Conservation (phyloP, 495 filamentous ascomycete species). For the Endocarpon pusillum region DNA sequence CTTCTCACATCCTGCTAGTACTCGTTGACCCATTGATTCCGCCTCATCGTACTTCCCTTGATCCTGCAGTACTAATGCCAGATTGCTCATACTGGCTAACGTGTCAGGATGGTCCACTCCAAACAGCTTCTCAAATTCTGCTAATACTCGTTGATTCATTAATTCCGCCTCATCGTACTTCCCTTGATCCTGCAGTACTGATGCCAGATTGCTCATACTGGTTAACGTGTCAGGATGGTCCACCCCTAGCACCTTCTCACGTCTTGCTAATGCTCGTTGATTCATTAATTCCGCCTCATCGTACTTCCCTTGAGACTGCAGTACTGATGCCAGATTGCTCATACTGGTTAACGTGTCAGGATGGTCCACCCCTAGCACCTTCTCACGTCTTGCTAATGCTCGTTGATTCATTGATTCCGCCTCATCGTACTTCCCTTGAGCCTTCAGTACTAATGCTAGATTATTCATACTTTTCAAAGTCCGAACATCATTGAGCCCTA, state of each 20-base stretch:
- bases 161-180: slow-evolving; percentile 20
- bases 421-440: slow-evolving; percentile 15
- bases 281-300: slow-evolving; percentile 8
- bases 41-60: slow-evolving; percentile 21
- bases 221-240: slow-evolving; percentile 11
- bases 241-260: slow-evolving; percentile 11
- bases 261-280: slow-evolving; percentile 3
- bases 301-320: slow-evolving; percentile 4
- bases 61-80: slow-evolving; percentile 7
- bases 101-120: slow-evolving; percentile 24
- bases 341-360: slow-evolving; percentile 1
- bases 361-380: slow-evolving; percentile 21
- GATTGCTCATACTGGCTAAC: slow-evolving; percentile 19
- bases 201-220: slow-evolving; percentile 15
- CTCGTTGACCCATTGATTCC: slow-evolving; percentile 10
- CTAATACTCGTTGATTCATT: slow-evolving; percentile 8
- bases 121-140: slow-evolving; percentile 12
- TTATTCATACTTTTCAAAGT: slow-evolving; percentile 14
- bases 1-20: slow-evolving; percentile 9
- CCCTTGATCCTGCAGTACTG: slow-evolving; percentile 7
- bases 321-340: slow-evolving; percentile 1
- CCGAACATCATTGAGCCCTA: slow-evolving; percentile 12
- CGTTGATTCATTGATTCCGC: slow-evolving; percentile 12
- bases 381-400: slow-evolving; percentile 9
- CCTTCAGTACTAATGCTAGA: slow-evolving; percentile 9